phyloP scores from a whole-genome alignment of 2,329 filamentous ascomycete genomes.

The Talaromyces atroroseus region DNA sequence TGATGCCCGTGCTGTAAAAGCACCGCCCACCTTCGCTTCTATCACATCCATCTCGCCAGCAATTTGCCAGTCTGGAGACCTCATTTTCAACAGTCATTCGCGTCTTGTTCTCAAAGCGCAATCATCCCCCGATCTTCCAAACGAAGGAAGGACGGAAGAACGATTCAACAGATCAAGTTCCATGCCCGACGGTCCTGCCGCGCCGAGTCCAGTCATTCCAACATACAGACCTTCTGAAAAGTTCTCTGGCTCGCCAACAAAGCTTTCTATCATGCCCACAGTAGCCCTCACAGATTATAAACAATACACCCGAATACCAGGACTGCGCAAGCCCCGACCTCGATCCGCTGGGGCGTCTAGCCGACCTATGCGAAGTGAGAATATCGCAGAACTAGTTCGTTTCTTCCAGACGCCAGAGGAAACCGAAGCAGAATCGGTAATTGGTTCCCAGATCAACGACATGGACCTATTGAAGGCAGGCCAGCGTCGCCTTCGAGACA shows the following conservation, averaged over 20 bases:
- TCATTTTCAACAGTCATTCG: background rate
- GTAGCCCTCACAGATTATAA: slow-evolving; percentile 6
- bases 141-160: background rate
- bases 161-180: background rate
- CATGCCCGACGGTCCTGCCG: slow-evolving; percentile 23
- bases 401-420: slow-evolving; percentile 27
- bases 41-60: slow-evolving; percentile 9
- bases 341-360: slow-evolving; percentile 29
- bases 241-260: background rate
- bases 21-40: background rate
- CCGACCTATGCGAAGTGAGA: slow-evolving; percentile 26
- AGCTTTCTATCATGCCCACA: slow-evolving; percentile 9
- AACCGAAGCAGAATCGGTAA: background rate
- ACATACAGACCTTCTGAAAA: slow-evolving; percentile 20
- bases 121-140: background rate
- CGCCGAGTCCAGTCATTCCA: slow-evolving; percentile 31
- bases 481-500: slow-evolving; percentile 31
- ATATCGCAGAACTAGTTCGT: slow-evolving; percentile 30
- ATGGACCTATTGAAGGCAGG: slow-evolving; percentile 26
- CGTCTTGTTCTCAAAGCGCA: background rate
- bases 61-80: background rate
- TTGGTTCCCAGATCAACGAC: slow-evolving; percentile 12
- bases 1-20: background rate
- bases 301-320: background rate
- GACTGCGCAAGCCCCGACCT: slow-evolving; percentile 18